Conservation (phyloP, 2,329 filamentous ascomycete genomes). For the Phaeosphaeria sp. region DNA sequence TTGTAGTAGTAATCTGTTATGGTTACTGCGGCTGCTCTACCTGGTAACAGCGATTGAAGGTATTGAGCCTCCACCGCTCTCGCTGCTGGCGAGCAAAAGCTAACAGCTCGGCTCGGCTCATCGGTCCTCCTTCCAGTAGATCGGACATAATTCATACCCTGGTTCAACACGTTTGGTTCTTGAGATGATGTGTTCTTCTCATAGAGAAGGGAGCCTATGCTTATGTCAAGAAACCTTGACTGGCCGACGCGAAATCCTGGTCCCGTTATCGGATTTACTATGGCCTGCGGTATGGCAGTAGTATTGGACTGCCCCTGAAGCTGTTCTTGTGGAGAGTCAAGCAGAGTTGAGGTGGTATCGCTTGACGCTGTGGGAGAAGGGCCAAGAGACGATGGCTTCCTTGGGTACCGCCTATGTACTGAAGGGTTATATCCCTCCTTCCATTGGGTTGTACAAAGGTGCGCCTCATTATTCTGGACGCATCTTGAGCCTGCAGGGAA, state of each 20-base stretch:
- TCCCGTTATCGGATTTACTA: not conserved
- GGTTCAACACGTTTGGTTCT: conserved; percentile 21
- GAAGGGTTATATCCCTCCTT: conserved; percentile 39
- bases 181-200: conserved; percentile 28
- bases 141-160: conserved; percentile 21
- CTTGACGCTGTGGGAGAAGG: conserved; percentile 11
- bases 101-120: conserved; percentile 7
- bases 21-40: conserved; percentile 24
- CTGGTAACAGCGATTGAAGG: conserved; percentile 49
- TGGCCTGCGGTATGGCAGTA: not conserved
- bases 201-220: conserved; percentile 29
- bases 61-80: conserved; percentile 32
- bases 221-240: conserved; percentile 31
- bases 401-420: conserved; percentile 39
- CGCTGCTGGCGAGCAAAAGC: conserved; percentile 31
- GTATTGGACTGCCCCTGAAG: conserved; percentile 3
- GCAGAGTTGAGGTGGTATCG: conserved; percentile 14
- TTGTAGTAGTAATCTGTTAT: conserved; percentile 50
- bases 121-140: conserved; percentile 13
- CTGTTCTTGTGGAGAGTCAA: conserved; percentile 9
- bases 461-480: conserved; percentile 38
- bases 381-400: conserved; percentile 5
- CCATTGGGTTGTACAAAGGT: conserved; percentile 44
- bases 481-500: conserved; percentile 31
- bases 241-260: conserved; percentile 14